Evolutionary conservation across 495 filamentous ascomycete genomes (phyloP).

Genomic region (Lindgomyces ingoldianus): DNA sequence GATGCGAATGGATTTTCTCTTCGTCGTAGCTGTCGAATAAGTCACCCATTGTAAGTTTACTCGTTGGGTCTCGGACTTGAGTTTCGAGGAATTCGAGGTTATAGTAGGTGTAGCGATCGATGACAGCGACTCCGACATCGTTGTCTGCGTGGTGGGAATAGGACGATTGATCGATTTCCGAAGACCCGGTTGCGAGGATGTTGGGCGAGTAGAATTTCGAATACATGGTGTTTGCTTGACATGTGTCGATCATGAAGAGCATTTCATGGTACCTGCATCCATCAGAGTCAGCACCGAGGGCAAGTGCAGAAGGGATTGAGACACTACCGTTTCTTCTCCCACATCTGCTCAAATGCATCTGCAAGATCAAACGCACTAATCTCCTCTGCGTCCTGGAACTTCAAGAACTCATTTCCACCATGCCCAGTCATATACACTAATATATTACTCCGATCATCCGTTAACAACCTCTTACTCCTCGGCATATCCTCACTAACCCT

Average conservation of each 20-base stretch:
- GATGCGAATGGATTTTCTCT: conserved; percentile 87
- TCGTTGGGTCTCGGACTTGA: conserved; percentile 76
- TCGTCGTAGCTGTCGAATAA: conserved; percentile 95
- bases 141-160: conserved; percentile 98
- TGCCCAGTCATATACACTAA: conserved; percentile 99
- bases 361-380: conserved; percentile 95
- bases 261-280: conserved; percentile 78
- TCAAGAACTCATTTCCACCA: conserved; percentile 96
- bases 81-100: conserved; percentile 96
- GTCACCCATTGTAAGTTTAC: conserved; percentile 85
- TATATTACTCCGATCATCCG: conserved; percentile 92
- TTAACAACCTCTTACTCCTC: conserved; percentile 85
- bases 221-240: conserved; percentile 99
- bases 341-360: conserved; percentile 99
- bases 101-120: conserved; percentile 98
- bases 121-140: conserved; percentile 96
- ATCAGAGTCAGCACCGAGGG: too few species aligned
- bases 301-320: background rate
- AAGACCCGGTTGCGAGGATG: conserved; percentile 92
- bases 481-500: conserved; percentile 91
- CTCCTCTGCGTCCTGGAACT: conserved; percentile 98
- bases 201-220: conserved; percentile 95
- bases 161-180: conserved; percentile 87
- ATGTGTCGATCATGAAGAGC: conserved; percentile 99
- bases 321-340: conserved; percentile 90